Evolutionary conservation across 148 eudicot species (phyloP).

Genomic region (Rheum nobile): DNA sequence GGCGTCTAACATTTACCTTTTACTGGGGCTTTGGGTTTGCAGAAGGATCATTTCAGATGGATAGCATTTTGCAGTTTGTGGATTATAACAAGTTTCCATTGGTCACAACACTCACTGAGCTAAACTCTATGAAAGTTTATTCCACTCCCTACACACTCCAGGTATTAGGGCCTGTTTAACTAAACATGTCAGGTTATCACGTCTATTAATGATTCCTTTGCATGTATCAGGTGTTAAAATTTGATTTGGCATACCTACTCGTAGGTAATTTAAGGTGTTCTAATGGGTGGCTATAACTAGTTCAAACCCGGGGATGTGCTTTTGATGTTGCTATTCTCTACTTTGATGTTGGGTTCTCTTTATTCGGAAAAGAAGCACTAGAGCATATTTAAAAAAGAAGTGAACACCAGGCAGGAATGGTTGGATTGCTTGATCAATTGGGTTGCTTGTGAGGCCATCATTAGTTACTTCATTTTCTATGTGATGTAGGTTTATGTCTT

Average conservation of each 20-base stretch:
- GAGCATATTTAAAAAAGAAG: not conserved
- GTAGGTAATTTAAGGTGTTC: not conserved
- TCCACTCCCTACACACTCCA: slow-evolving; percentile 56
- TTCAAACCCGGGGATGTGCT: not conserved
- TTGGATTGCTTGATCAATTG: not conserved
- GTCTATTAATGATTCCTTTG: not conserved
- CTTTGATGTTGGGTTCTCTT: not conserved
- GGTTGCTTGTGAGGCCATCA: not conserved
- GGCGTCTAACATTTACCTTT: not conserved
- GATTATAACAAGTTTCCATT: slow-evolving; percentile 78
- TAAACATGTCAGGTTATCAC: not conserved
- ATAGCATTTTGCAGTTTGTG: slow-evolving; percentile 64
- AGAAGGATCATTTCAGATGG: slow-evolving; percentile 52
- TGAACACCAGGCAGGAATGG: not conserved
- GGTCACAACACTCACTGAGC: slow-evolving; percentile 68
- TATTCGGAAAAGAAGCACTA: not conserved
- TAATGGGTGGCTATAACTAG: not conserved
- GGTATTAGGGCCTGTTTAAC: slow-evolving; percentile 29
- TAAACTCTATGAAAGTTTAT: slow-evolving; percentile 67
- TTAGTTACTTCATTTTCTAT: slow-evolving; percentile 3
- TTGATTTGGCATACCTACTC: not conserved
- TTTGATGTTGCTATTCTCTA: not conserved
- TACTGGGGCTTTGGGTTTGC: slow-evolving; percentile 24
- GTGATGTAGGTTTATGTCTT: slow-evolving; percentile 61
- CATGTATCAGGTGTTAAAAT: not conserved